These are phyloP conservation scores for Penicillium crystallinum DNA, from an alignment of 495 filamentous ascomycete species.

Conservation along the genomic window DNA sequence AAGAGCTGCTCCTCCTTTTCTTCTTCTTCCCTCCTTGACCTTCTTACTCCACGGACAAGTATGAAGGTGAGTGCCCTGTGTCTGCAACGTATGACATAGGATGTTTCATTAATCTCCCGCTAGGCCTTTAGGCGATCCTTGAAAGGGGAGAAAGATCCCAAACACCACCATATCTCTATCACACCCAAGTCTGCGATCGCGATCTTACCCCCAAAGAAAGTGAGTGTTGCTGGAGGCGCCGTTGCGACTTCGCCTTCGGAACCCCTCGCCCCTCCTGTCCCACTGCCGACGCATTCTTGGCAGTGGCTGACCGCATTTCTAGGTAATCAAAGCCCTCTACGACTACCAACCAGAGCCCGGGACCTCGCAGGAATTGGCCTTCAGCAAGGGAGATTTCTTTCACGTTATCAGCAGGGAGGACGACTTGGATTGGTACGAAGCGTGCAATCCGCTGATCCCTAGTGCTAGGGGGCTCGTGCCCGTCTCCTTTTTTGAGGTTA, in stretches of 20 bases:
- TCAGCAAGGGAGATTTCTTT: slow-evolving; percentile 94
- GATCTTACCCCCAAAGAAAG: slow-evolving; percentile 95
- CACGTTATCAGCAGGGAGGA: slow-evolving; percentile 96
- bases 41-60: slow-evolving; percentile 6
- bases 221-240: slow-evolving; percentile 32
- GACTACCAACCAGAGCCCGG: slow-evolving; percentile 74
- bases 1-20: slow-evolving; percentile 11
- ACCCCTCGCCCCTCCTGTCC: slow-evolving; percentile 10
- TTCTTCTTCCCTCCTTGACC: slow-evolving; percentile 11
- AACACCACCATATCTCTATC: slow-evolving; percentile 76
- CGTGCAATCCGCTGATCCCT: slow-evolving; percentile 89
- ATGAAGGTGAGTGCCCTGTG: slow-evolving; percentile 24
- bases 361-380: slow-evolving; percentile 70
- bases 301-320: slow-evolving; percentile 17
- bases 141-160: slow-evolving; percentile 76
- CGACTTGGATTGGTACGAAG: slow-evolving; percentile 95
- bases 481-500: slow-evolving; percentile 83
- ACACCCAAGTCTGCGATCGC: slow-evolving; percentile 91
- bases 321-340: slow-evolving; percentile 97
- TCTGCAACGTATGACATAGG: slow-evolving; percentile 8
- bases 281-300: slow-evolving; percentile 12
- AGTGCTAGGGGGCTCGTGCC: slow-evolving; percentile 87
- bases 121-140: slow-evolving; percentile 83
- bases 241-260: slow-evolving; percentile 2
- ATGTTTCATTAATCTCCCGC: slow-evolving; percentile 17